phyloP scores from a whole-genome alignment of 1,284 basidiomycete genomes.

The Hymenochaete sp. region DNA sequence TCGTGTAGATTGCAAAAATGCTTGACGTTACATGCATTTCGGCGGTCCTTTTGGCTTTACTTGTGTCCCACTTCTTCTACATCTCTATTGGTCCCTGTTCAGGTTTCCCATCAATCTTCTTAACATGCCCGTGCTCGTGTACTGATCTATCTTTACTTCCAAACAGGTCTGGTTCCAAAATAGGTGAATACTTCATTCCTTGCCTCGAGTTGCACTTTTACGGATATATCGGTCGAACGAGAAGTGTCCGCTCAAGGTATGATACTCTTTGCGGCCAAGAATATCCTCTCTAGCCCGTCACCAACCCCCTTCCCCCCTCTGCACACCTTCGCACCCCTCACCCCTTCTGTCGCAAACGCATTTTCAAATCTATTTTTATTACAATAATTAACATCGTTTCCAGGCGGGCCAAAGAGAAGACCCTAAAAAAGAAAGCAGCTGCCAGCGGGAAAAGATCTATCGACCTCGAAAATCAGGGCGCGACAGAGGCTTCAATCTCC shows the following conservation, averaged over 20 bases:
- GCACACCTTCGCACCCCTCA: conserved; percentile 1
- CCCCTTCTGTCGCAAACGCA: background rate
- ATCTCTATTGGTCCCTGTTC: background rate
- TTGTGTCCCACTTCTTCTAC: background rate
- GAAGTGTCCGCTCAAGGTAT: too few relatives aligned
- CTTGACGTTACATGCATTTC: background rate
- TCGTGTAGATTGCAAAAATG: too few relatives aligned
- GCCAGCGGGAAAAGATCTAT: conserved; percentile 10
- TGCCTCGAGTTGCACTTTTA: background rate
- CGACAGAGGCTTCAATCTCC: conserved; percentile 7
- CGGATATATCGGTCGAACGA: background rate
- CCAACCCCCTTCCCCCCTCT: background rate
- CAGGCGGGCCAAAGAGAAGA: conserved; percentile 80
- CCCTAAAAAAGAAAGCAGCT: conserved; percentile 29
- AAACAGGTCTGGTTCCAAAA: conserved; percentile 86
- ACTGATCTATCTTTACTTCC: background rate
- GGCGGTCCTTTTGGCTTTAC: background rate
- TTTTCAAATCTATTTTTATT: background rate
- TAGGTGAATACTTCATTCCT: conserved; percentile 39
- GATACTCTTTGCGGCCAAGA: too few relatives aligned
- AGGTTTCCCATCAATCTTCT: conserved; percentile 1
- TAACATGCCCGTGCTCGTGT: background rate
- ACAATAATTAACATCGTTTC: background rate
- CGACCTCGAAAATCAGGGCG: conserved; percentile 3
- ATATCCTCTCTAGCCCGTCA: background rate